Evolutionary conservation across 495 filamentous ascomycete genomes (phyloP).

Genomic region (Talaromyces adpressus): DNA sequence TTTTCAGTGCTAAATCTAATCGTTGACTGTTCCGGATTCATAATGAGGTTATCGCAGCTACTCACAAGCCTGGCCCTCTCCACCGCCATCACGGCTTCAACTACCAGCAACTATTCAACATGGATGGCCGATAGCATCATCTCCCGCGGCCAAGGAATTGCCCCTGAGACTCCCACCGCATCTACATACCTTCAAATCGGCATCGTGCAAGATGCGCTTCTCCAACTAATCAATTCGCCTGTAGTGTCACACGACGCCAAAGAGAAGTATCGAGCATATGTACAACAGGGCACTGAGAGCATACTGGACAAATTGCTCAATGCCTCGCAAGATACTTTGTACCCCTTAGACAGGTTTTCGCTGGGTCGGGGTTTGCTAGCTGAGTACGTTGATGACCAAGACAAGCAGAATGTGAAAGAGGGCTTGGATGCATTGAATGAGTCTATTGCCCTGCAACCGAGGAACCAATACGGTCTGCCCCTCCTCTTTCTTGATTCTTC

Average conservation of each 20-base stretch:
- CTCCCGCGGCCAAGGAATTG: conserved; percentile 30
- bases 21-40: not conserved
- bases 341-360: conserved; percentile 32
- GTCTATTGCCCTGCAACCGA: conserved; percentile 40
- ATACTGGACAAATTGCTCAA: conserved; percentile 21
- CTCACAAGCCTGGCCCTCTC: not conserved
- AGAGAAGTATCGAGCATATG: conserved; percentile 14
- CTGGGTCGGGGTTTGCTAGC: conserved; percentile 33
- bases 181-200: conserved; percentile 34
- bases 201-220: conserved; percentile 28
- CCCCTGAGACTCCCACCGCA: conserved; percentile 17
- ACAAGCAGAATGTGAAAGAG: conserved; percentile 25
- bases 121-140: conserved; percentile 46
- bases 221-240: conserved; percentile 18
- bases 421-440: conserved; percentile 35
- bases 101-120: conserved; percentile 23
- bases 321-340: conserved; percentile 24
- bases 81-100: not conserved
- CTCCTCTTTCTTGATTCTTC: not conserved
- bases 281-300: conserved; percentile 19
- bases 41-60: not conserved
- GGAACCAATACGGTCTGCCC: conserved; percentile 24
- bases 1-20: not conserved
- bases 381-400: conserved; percentile 16
- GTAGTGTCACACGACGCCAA: conserved; percentile 8